These are phyloP conservation scores for Aureobasidium sp. DNA, from an alignment of 2,329 filamentous ascomycete genomes.

Conservation along the genomic window DNA sequence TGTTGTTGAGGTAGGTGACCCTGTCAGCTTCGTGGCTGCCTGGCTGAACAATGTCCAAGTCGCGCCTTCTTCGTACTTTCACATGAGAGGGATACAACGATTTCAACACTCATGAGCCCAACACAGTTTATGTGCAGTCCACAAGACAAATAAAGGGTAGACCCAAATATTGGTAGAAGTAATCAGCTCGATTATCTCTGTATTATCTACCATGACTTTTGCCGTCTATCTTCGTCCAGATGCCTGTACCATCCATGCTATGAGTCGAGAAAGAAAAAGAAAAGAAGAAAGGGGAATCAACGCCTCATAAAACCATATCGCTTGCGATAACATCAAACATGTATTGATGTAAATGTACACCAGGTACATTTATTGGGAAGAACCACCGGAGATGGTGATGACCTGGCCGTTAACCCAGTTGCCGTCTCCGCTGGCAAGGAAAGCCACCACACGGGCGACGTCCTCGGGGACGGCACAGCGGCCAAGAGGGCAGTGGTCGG, in stretches of 20 bases:
- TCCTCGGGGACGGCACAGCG: slow-evolving; percentile 41
- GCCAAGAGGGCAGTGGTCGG: slow-evolving; percentile 40
- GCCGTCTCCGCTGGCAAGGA: slow-evolving; percentile 30
- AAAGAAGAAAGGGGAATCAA: not conserved
- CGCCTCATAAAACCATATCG: slow-evolving; percentile 8
- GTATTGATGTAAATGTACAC: not conserved
- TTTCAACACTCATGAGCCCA: too few relatives aligned
- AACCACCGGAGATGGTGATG: slow-evolving; percentile 35
- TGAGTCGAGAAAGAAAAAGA: not conserved
- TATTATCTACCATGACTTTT: slow-evolving; percentile 7
- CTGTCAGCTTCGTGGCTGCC: not conserved
- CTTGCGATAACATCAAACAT: not conserved
- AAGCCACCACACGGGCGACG: slow-evolving; percentile 31
- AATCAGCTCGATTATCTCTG: not conserved
- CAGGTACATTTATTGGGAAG: slow-evolving; percentile 24
- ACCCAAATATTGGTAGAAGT: not conserved
- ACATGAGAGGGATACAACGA: too few relatives aligned
- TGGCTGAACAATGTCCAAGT: not conserved
- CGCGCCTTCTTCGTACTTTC: not conserved
- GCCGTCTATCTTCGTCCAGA: slow-evolving; percentile 1
- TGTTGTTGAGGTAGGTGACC: not conserved
- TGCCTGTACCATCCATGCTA: slow-evolving; percentile 10
- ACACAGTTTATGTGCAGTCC: too few relatives aligned
- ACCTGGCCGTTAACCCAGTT: slow-evolving; percentile 36
- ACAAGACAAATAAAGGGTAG: not conserved